These are phyloP conservation scores for Porcisia hertigi DNA, from an alignment of 208 protist genomes.

Conservation along the genomic window DNA sequence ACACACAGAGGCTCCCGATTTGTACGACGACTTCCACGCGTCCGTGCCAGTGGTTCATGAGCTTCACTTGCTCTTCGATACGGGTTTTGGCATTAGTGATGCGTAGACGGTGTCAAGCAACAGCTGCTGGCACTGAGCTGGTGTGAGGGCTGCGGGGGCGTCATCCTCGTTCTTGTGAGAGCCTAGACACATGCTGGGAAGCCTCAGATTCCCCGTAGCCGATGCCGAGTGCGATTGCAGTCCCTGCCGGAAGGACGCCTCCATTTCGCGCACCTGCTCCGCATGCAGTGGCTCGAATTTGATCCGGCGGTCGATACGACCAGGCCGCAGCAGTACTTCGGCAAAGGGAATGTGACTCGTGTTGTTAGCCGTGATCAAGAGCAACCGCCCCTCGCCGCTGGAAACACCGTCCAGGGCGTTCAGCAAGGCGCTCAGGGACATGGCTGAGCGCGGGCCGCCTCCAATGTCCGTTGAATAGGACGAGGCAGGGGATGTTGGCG, in stretches of 20 bases:
- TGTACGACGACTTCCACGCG: background rate
- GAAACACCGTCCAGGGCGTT: constrained; percentile 96
- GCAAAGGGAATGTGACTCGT: constrained; percentile 80
- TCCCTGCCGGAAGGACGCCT: constrained; percentile 27
- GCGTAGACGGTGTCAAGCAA: constrained; percentile 45
- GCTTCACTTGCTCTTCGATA: background rate
- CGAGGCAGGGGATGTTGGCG: background rate
- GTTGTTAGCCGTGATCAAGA: constrained; percentile 96
- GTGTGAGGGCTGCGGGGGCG: constrained; percentile 17
- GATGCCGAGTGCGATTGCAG: constrained; percentile 13
- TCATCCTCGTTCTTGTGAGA: background rate
- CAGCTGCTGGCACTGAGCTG: constrained; percentile 49
- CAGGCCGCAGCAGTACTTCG: constrained; percentile 92
- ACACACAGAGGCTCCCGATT: background rate
- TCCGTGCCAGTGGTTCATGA: background rate
- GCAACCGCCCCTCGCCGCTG: constrained; percentile 90
- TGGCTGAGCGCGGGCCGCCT: constrained; percentile 31
- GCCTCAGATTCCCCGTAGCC: background rate
- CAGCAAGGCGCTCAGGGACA: constrained; percentile 94
- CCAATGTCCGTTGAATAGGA: constrained; percentile 29
- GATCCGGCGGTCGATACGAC: constrained; percentile 88
- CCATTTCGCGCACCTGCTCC: constrained; percentile 53
- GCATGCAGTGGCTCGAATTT: constrained; percentile 49
- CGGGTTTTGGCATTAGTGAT: background rate
- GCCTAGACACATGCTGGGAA: background rate